phyloP scores from a whole-genome alignment of 1,284 basidiomycete species.

The Ustilago curta region DNA sequence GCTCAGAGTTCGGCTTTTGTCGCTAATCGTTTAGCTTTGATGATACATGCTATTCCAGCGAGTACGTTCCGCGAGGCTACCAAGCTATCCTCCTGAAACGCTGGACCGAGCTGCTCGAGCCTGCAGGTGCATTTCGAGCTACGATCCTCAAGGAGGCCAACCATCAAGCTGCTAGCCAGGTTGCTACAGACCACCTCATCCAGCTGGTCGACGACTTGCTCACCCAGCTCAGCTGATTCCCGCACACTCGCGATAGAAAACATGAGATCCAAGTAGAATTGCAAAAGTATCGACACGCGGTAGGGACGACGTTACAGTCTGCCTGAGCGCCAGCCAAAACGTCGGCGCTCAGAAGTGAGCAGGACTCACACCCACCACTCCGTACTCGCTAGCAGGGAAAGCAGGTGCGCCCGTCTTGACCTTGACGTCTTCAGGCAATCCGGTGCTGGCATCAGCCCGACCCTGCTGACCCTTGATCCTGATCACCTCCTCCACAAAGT shows the following conservation, averaged over 20 bases:
- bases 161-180: constrained; percentile 52
- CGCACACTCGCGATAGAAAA: neutral
- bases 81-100: constrained; percentile 28
- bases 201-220: constrained; percentile 33
- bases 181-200: constrained; percentile 47
- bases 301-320: neutral
- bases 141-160: constrained; percentile 49
- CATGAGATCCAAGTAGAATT: constrained; percentile 12
- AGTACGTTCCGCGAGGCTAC: constrained; percentile 46
- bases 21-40: neutral
- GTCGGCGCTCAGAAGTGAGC: constrained; percentile 25
- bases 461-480: constrained; percentile 54
- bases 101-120: constrained; percentile 37
- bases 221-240: constrained; percentile 7
- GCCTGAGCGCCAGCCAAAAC: no score
- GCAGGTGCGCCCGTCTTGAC: constrained; percentile 40
- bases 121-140: constrained; percentile 32
- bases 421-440: constrained; percentile 29
- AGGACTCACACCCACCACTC: constrained; percentile 40
- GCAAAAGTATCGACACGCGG: neutral
- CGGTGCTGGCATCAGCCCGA: constrained; percentile 25
- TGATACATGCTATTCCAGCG: constrained; percentile 25
- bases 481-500: constrained; percentile 66
- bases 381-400: constrained; percentile 43
- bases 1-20: no score